Evolutionary conservation across 805 yeast genomes (phyloP).

Genomic region (Wickerhamiella azymoides): DNA sequence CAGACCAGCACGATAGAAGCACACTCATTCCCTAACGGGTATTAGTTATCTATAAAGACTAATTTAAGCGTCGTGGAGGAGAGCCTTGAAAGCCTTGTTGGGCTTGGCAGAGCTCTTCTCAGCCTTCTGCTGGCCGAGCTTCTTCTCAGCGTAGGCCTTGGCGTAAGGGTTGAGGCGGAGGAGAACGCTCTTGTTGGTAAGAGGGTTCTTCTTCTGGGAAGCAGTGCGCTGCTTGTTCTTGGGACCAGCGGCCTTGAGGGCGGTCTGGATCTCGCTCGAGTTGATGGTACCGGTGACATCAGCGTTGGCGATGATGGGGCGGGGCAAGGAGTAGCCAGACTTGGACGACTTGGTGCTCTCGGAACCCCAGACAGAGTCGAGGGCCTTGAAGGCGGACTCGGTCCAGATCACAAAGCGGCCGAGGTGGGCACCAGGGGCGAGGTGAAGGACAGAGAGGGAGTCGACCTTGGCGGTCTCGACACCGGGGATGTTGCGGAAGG

Average conservation of each 20-base stretch:
- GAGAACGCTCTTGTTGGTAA: conserved; percentile 97
- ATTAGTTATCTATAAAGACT: neutral
- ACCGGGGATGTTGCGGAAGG: conserved; percentile 99
- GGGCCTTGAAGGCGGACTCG: conserved; percentile 91
- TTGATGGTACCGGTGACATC: conserved; percentile 95
- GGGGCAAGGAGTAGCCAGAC: conserved; percentile 83
- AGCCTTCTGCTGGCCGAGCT: conserved; percentile 73
- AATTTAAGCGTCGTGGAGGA: conserved; percentile 24
- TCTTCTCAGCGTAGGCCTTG: conserved; percentile 86
- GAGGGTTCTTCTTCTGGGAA: conserved; percentile 98
- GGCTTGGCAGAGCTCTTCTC: conserved; percentile 36
- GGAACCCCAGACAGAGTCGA: conserved; percentile 95
- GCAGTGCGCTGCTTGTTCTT: conserved; percentile 84
- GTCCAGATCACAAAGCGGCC: conserved; percentile 99
- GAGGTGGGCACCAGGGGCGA: conserved; percentile 99
- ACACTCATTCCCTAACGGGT: neutral
- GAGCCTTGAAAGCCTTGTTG: conserved; percentile 22
- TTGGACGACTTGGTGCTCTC: conserved; percentile 67
- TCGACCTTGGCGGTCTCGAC: conserved; percentile 92
- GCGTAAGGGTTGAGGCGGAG: conserved; percentile 99
- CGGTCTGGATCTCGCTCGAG: conserved; percentile 98
- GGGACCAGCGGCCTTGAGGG: conserved; percentile 81
- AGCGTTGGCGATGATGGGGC: conserved; percentile 86
- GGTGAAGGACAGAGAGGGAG: conserved; percentile 88
- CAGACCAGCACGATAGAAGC: too few relatives aligned